Evolutionary conservation across 2,329 filamentous ascomycete genomes (phyloP).

Genomic region (Fusarium caatingaense): DNA sequence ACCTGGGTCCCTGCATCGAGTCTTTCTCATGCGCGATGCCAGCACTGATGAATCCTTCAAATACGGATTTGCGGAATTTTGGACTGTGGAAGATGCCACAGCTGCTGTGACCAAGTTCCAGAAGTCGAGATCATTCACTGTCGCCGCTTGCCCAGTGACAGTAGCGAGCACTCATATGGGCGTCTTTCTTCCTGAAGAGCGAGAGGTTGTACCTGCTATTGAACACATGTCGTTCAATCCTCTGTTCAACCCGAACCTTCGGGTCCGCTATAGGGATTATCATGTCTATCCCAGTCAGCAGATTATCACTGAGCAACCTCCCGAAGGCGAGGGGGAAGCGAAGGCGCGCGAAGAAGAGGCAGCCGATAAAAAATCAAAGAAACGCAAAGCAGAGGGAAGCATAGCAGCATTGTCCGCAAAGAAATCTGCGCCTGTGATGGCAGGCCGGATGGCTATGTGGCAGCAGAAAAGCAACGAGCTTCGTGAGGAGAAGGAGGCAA

Average conservation of each 20-base stretch:
- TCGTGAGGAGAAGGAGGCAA: slow-evolving; percentile 39
- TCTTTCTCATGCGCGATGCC: slow-evolving; percentile 81
- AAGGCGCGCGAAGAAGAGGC: slow-evolving; percentile 45
- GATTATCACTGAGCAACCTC: slow-evolving; percentile 65
- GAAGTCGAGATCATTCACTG: slow-evolving; percentile 79
- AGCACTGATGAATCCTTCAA: slow-evolving; percentile 78
- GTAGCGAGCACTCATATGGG: slow-evolving; percentile 85
- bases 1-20: slow-evolving; percentile 78
- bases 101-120: slow-evolving; percentile 78
- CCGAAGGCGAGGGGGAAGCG: slow-evolving; percentile 49
- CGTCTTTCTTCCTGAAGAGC: slow-evolving; percentile 81
- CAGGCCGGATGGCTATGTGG: slow-evolving; percentile 59
- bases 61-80: slow-evolving; percentile 88
- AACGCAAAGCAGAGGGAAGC: slow-evolving; percentile 62
- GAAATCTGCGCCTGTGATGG: slow-evolving; percentile 58
- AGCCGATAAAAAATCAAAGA: slow-evolving; percentile 60
- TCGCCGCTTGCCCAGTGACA: slow-evolving; percentile 77
- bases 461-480: slow-evolving; percentile 58
- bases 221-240: slow-evolving; percentile 76
- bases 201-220: slow-evolving; percentile 65
- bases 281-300: slow-evolving; percentile 77
- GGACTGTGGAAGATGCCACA: slow-evolving; percentile 78
- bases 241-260: slow-evolving; percentile 73
- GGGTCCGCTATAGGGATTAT: slow-evolving; percentile 81
- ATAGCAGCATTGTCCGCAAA: slow-evolving; percentile 49